Evolutionary conservation across 805 yeast genomes (phyloP).

Genomic region (Jamesozyma lodderae): DNA sequence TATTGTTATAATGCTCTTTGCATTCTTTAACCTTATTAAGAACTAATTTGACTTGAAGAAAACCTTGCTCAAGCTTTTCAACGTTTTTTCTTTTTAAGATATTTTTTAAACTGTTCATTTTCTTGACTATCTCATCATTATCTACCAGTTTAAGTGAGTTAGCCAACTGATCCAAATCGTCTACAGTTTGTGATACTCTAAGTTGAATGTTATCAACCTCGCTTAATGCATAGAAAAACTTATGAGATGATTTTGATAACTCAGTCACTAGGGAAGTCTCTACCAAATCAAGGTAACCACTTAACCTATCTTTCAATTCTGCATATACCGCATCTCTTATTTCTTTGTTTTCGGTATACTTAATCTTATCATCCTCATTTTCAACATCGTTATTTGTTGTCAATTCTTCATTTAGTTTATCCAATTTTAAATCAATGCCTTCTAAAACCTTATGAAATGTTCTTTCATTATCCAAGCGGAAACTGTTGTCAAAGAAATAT

Average conservation of each 20-base stretch:
- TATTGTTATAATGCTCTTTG: slow-evolving; percentile 21
- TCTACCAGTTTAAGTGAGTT: slow-evolving; percentile 40
- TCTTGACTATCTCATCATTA: slow-evolving; percentile 40
- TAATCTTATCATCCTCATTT: neutral
- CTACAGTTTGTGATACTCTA: slow-evolving; percentile 44
- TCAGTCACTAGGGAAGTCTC: slow-evolving; percentile 75
- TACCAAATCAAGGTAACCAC: slow-evolving; percentile 75
- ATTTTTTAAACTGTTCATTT: slow-evolving; percentile 41
- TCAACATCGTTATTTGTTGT: slow-evolving; percentile 2
- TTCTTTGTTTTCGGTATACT: slow-evolving; percentile 9
- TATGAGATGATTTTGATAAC: slow-evolving; percentile 73
- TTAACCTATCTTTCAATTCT: slow-evolving; percentile 65
- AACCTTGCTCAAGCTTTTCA: slow-evolving; percentile 51
- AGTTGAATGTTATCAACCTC: slow-evolving; percentile 59
- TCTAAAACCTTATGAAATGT: slow-evolving; percentile 68
- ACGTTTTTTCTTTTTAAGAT: slow-evolving; percentile 49
- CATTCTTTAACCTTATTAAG: slow-evolving; percentile 37
- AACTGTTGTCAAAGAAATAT: slow-evolving; percentile 57
- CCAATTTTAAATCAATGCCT: slow-evolving; percentile 36
- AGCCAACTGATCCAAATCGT: slow-evolving; percentile 39
- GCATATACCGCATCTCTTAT: slow-evolving; percentile 40
- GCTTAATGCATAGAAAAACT: slow-evolving; percentile 76
- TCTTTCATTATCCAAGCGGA: slow-evolving; percentile 82
- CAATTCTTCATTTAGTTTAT: slow-evolving; percentile 23
- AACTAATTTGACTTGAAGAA: slow-evolving; percentile 41